Percentiles rank a stretch among this genome's conserved stretches.
phyloP scores from a whole-genome alignment of 23 red algal species.

The Gracilariopsis chorda region DNA sequence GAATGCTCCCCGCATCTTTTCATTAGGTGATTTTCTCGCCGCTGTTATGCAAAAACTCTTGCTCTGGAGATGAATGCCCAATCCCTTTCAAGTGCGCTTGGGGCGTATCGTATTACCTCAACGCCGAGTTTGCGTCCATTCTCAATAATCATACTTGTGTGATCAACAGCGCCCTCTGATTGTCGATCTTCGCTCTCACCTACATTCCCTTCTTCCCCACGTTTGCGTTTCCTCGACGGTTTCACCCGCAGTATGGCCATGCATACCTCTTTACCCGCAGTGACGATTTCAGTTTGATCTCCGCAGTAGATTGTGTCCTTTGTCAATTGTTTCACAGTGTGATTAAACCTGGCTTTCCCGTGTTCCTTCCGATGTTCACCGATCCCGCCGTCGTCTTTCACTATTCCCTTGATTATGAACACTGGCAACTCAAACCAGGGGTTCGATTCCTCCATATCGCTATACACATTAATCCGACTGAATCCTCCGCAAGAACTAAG shows the following conservation, averaged over 20 bases:
- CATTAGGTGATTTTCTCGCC: no score
- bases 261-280: not conserved
- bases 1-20: no score
- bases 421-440: slow-evolving; percentile 2
- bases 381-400: not conserved
- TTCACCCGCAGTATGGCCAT: not conserved
- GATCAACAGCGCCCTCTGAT: not conserved
- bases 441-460: slow-evolving; percentile 27
- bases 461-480: slow-evolving; percentile 13
- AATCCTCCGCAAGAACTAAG: slow-evolving; percentile 57
- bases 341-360: not conserved
- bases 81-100: not conserved
- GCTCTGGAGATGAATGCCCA: slow-evolving; percentile 1
- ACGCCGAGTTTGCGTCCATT: not conserved
- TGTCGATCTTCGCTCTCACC: not conserved
- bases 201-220: not conserved
- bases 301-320: not conserved
- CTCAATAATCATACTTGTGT: not conserved
- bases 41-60: not conserved
- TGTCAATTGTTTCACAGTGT: not conserved
- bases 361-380: slow-evolving; percentile 1
- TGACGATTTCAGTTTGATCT: not conserved
- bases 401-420: not conserved
- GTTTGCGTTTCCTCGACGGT: not conserved
- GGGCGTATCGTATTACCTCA: not conserved